phyloP scores from a whole-genome alignment of 192 early-diverging fungal species.

The Mortierella claussenii region DNA sequence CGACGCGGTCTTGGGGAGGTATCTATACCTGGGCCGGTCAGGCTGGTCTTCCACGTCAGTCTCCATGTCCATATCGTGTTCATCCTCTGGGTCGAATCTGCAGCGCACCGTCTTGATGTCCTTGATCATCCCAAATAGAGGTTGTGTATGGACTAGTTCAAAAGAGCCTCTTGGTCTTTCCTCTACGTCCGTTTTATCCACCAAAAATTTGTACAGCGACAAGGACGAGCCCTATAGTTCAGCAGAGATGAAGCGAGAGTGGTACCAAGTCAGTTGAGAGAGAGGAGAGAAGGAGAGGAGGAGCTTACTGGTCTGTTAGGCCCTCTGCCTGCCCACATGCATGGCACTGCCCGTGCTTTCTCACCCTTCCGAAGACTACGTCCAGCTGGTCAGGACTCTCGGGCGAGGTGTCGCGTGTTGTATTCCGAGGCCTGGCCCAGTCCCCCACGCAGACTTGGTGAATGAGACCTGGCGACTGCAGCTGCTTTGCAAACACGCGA shows the following conservation, averaged over 20 bases:
- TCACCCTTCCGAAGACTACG: slow-evolving; percentile 39
- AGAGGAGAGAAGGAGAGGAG: not conserved
- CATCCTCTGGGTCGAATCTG: slow-evolving; percentile 32
- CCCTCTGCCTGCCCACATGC: no score
- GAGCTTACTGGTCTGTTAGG: no score
- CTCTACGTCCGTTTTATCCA: slow-evolving; percentile 10
- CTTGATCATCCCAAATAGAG: slow-evolving; percentile 57
- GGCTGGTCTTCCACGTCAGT: not conserved
- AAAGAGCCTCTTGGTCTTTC: slow-evolving; percentile 31
- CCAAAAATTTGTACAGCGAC: slow-evolving; percentile 21
- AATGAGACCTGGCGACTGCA: slow-evolving; percentile 27
- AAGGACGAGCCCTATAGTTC: slow-evolving; percentile 24
- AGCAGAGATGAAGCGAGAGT: not conserved
- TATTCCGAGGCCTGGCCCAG: slow-evolving; percentile 18
- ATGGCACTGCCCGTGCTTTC: no score
- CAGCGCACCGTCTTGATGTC: slow-evolving; percentile 44
- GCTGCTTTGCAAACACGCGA: slow-evolving; percentile 36
- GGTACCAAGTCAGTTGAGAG: not conserved
- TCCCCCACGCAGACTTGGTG: slow-evolving; percentile 42
- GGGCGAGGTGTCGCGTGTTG: not conserved
- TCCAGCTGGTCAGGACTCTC: slow-evolving; percentile 15
- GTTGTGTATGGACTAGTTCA: slow-evolving; percentile 43
- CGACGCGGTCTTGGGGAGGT: slow-evolving; percentile 21
- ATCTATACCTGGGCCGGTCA: slow-evolving; percentile 20
- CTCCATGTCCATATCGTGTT: not conserved